Percentiles rank a stretch among this genome's conserved stretches.
Conservation (phyloP, 1,139 yeast genomes). For the Hyphopichia khmerensis region DNA sequence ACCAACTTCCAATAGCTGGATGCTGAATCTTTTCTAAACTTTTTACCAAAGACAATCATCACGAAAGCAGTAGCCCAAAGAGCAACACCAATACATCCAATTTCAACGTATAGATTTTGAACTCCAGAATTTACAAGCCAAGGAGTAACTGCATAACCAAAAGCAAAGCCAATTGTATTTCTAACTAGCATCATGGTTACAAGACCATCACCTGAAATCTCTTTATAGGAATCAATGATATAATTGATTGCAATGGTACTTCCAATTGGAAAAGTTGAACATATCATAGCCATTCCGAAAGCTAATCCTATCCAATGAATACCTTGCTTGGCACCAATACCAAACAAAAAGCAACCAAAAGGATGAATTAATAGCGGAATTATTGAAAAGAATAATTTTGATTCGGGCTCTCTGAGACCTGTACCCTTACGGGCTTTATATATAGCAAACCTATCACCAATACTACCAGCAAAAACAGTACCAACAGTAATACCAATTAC, state of each 20-base stretch:
- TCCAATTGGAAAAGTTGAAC: constrained; percentile 20
- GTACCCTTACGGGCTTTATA: constrained; percentile 22
- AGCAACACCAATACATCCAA: constrained; percentile 23
- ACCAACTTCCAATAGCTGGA: constrained; percentile 20
- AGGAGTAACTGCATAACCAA: constrained; percentile 22
- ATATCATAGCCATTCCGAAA: constrained; percentile 19
- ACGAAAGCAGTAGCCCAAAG: constrained; percentile 19
- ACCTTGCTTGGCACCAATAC: constrained; percentile 20
- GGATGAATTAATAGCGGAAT: constrained; percentile 21
- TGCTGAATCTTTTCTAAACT: constrained; percentile 18
- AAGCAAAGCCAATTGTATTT: constrained; percentile 22
- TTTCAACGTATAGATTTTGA: constrained; percentile 19
- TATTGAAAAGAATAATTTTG: constrained; percentile 25
- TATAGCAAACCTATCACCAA: constrained; percentile 30
- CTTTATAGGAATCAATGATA: constrained; percentile 21
- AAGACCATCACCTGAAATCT: constrained; percentile 20
- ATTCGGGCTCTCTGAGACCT: constrained; percentile 30
- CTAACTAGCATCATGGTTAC: constrained; percentile 21
- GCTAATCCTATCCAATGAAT: constrained; percentile 24
- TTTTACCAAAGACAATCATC: constrained; percentile 24
- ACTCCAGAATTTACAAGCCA: constrained; percentile 20
- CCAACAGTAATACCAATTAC: constrained; percentile 31
- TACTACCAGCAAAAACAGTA: constrained; percentile 26
- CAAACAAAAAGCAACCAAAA: constrained; percentile 18
- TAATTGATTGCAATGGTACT: constrained; percentile 21